phyloP scores from a whole-genome alignment of 1,284 basidiomycete genomes.

The Pascua guehoae region DNA sequence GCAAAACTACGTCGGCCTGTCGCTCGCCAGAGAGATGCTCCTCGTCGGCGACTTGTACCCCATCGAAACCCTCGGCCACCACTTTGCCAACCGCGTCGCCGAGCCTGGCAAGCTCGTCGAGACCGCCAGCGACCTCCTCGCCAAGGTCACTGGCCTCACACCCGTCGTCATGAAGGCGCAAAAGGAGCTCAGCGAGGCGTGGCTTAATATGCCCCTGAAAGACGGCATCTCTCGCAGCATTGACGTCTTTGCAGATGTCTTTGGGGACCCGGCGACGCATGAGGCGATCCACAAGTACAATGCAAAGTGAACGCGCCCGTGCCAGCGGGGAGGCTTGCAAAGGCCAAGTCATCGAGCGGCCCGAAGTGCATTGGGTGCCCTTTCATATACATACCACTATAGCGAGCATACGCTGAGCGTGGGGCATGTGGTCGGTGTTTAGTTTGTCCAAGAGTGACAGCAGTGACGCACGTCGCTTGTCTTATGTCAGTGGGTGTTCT shows the following conservation, averaged over 20 bases:
- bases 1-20: constrained; percentile 11
- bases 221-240: constrained; percentile 10
- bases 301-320: too few species aligned
- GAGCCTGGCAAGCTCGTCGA: not conserved
- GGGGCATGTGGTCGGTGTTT: too few species aligned
- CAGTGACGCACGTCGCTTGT: too few species aligned
- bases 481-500: too few species aligned
- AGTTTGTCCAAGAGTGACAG: too few species aligned
- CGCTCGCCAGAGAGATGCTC: constrained; percentile 16
- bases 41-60: constrained; percentile 16
- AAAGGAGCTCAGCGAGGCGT: constrained; percentile 18
- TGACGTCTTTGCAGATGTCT: constrained; percentile 16
- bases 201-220: constrained; percentile 10
- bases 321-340: too few species aligned
- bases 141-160: constrained; percentile 13
- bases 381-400: too few species aligned
- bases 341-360: too few species aligned
- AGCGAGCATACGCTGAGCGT: too few species aligned
- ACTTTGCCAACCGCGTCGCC: constrained; percentile 12
- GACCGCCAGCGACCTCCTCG: constrained; percentile 8
- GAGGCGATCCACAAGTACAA: constrained; percentile 17
- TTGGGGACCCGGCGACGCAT: constrained; percentile 11
- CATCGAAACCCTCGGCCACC: constrained; percentile 2
- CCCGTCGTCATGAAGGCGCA: constrained; percentile 17
- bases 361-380: too few species aligned